These are phyloP conservation scores for Metarhizium album DNA, from an alignment of 2,329 filamentous ascomycete species.

Conservation along the genomic window DNA sequence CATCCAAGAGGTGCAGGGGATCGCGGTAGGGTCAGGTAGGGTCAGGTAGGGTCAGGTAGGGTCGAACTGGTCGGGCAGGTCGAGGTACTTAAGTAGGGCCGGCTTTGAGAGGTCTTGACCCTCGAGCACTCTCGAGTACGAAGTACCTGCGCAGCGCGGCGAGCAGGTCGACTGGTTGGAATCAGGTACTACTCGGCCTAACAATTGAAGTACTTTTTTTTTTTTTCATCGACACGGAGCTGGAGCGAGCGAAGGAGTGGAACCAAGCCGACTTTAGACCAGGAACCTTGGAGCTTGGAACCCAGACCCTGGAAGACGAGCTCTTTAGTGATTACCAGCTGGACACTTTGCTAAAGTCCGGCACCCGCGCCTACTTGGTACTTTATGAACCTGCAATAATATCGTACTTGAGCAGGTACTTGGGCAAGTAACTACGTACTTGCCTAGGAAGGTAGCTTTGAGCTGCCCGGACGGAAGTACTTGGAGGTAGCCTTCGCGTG, in stretches of 20 bases:
- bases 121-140: background rate
- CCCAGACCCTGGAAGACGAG: background rate
- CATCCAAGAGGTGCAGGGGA: slow-evolving; percentile 18
- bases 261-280: background rate
- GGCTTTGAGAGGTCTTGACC: background rate
- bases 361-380: too few species aligned
- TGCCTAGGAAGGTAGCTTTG: too few species aligned
- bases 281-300: background rate
- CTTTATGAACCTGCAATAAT: too few species aligned
- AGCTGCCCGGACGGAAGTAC: too few species aligned
- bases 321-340: too few species aligned
- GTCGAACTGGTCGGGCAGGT: background rate
- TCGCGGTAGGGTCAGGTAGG: slow-evolving; percentile 17
- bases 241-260: background rate
- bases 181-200: background rate
- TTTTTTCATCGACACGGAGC: too few species aligned
- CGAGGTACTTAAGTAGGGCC: background rate
- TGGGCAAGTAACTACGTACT: background rate
- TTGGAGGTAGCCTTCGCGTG: too few species aligned
- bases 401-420: too few species aligned
- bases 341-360: too few species aligned
- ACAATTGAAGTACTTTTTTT: background rate
- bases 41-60: slow-evolving; percentile 15
- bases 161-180: background rate
- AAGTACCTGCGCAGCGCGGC: background rate